Evolutionary conservation across 208 protist species (phyloP), one percentile per base, ranked within the genome.

Genomic region (Borovskyia barvae): DNA sequence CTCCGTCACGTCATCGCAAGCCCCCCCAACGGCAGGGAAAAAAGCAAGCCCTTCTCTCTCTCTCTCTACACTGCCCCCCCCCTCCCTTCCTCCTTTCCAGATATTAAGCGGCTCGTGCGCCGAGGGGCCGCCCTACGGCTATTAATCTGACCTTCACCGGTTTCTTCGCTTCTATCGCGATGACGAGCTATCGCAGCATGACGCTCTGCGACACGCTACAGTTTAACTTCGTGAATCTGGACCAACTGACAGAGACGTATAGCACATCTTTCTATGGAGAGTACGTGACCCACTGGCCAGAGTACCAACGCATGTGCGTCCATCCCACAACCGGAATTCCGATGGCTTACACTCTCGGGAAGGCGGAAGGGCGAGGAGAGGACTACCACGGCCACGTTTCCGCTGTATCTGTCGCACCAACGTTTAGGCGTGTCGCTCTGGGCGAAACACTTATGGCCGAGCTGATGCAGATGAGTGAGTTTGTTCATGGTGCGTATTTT

Each of bases 321-420:
- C 89, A 94, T 64, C 77, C 94, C 8, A 86, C 85, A 4, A 94
- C 82, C 14, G 91, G 94, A 9, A 75, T 91, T 32, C 55, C 80
- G 19, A 99, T 98, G 96, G 97, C 90, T 2, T 99, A 99, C 80
- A 93, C 97, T 20, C 79, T 99, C 37, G 98, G 97, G 11, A 99
- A 99, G 77, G 96, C 85, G 25, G 97, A 99, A 65, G 97, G 95
- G 6, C 46, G 82, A 20, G 95, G 83, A 6, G 82, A 98, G 46
- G 77, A 97, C 41, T 98, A 92, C 77, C 97, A 99, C 75, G 98
- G 98, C 1, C 99, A 99, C 72, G 97, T 99, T 11, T 99, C 98
- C 7, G 98, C 98, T 6, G 80, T 99, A 1, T 99, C 98, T 0
- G 98, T 99, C 5, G 93, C 97, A 32, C 97, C 98, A 19, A 97